Percentiles rank a stretch among this genome's conserved stretches.
Conservation (phyloP, 108 stramenopile species). For the Mayamaea pseudoterrestris region DNA sequence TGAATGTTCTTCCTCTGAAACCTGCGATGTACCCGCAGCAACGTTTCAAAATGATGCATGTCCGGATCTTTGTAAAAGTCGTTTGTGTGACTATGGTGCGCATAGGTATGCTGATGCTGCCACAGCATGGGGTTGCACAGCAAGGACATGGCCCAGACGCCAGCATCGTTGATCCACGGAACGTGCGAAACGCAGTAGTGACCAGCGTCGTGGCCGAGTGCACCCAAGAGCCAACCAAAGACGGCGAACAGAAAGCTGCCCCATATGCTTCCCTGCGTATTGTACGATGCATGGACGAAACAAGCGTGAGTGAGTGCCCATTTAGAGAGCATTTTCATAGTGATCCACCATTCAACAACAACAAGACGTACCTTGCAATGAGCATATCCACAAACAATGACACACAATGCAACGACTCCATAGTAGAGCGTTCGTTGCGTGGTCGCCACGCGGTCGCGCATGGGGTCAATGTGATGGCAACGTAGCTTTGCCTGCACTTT, state of each 20-base stretch:
- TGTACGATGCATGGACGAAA: constrained; percentile 3
- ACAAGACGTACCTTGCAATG: constrained; percentile 23
- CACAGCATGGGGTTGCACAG: constrained; percentile 58
- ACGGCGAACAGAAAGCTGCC: constrained; percentile 36
- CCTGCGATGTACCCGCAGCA: constrained; percentile 29
- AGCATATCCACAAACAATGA: constrained; percentile 8
- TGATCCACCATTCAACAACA: not conserved
- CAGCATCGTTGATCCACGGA: constrained; percentile 22
- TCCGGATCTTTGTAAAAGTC: constrained; percentile 54
- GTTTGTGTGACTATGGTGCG: constrained; percentile 54
- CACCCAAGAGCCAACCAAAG: constrained; percentile 47
- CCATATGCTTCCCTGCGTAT: constrained; percentile 18
- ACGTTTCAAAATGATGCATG: constrained; percentile 41
- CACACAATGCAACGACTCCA: constrained; percentile 5
- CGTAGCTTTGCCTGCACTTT: constrained; percentile 11
- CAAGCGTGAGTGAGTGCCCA: not conserved
- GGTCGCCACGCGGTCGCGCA: constrained; percentile 22
- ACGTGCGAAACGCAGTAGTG: constrained; percentile 35
- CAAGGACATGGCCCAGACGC: constrained; percentile 40
- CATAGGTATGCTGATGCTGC: constrained; percentile 66
- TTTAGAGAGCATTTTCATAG: not conserved
- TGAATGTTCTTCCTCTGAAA: constrained; percentile 12
- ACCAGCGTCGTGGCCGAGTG: constrained; percentile 53
- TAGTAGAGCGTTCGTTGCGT: constrained; percentile 18
- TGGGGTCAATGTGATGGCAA: constrained; percentile 27